Conservation (phyloP, 495 filamentous ascomycete genomes). For the Annulohypoxylon nitens region DNA sequence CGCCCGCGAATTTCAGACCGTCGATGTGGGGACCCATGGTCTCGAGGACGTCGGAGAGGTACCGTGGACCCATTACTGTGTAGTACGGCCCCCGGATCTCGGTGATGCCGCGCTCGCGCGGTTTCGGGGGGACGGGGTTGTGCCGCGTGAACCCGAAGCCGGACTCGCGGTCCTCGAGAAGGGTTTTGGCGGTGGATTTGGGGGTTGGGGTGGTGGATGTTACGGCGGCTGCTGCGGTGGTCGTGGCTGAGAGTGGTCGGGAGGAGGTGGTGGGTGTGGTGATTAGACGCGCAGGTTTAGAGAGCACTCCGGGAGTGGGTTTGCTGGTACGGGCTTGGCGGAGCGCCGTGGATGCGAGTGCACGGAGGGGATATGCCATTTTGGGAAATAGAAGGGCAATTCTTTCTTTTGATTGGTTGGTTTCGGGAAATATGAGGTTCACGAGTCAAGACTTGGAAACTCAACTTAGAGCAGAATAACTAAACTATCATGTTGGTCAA, state of each 20-base stretch:
- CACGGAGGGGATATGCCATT: slow-evolving; percentile 41
- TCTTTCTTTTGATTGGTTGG: not conserved
- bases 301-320: not conserved
- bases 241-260: slow-evolving; percentile 25
- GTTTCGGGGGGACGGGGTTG: slow-evolving; percentile 65
- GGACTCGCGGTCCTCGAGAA: slow-evolving; percentile 65
- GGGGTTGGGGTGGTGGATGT: not conserved
- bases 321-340: slow-evolving; percentile 20
- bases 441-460: not conserved
- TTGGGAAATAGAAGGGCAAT: slow-evolving; percentile 11
- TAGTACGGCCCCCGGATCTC: slow-evolving; percentile 72
- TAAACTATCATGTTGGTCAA: not conserved
- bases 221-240: not conserved
- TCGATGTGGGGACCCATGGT: slow-evolving; percentile 70
- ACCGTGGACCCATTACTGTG: slow-evolving; percentile 66
- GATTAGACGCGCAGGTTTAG: not conserved
- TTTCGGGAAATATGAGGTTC: not conserved
- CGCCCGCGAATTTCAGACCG: slow-evolving; percentile 70
- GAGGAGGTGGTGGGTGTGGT: not conserved
- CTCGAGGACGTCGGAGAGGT: slow-evolving; percentile 66
- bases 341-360: slow-evolving; percentile 24
- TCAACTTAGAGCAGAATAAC: not conserved
- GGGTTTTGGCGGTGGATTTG: slow-evolving; percentile 36
- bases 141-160: slow-evolving; percentile 68
- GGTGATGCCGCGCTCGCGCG: slow-evolving; percentile 64